phyloP scores from a whole-genome alignment of 495 filamentous ascomycete genomes.

The Daldinia decipiens region DNA sequence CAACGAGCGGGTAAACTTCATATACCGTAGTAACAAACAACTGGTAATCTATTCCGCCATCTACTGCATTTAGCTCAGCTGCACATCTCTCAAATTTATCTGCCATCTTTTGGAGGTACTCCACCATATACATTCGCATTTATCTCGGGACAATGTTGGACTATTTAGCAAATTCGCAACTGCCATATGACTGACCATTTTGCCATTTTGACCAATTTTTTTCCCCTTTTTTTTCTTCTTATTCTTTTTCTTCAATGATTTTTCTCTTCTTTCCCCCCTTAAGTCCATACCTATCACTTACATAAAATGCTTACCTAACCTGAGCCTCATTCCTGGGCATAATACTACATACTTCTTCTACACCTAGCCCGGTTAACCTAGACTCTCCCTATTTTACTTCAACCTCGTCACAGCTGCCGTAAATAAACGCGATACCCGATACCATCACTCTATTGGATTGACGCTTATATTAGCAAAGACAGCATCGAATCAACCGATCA shows the following conservation, averaged over 20 bases:
- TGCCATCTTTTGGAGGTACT: background rate
- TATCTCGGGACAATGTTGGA: background rate
- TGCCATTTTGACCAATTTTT: background rate
- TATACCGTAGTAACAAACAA: background rate
- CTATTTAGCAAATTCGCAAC: constrained; percentile 4
- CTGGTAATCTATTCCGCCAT: background rate
- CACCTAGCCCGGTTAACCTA: too few species aligned
- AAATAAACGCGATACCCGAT: background rate
- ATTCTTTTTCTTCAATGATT: too few species aligned
- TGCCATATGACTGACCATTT: constrained; percentile 1
- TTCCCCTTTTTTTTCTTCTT: background rate
- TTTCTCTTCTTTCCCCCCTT: too few species aligned
- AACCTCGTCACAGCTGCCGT: background rate
- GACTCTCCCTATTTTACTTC: too few species aligned
- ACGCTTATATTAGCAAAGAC: background rate
- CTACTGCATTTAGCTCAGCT: background rate
- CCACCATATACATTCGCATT: background rate
- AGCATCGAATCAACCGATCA: background rate
- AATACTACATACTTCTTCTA: too few species aligned
- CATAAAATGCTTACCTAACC: too few species aligned
- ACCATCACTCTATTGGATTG: background rate
- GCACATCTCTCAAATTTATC: background rate
- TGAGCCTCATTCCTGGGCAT: too few species aligned
- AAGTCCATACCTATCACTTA: too few species aligned
- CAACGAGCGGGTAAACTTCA: background rate